Base-by-base conservation (phyloP, 176 grass and related monocot species). In the Otatea glauca region DNA sequence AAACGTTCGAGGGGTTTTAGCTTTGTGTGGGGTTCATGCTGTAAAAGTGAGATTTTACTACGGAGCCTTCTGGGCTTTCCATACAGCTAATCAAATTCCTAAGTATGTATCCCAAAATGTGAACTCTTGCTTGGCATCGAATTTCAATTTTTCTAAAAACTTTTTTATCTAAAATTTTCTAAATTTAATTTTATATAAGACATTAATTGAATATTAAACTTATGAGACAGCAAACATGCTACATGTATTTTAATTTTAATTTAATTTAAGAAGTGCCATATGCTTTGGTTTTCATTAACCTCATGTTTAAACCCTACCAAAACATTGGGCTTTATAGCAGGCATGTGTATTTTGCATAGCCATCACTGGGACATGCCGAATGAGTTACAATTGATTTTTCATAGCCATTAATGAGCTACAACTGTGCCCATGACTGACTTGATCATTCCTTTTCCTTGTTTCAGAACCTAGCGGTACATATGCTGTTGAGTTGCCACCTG, bases 401-500 rank as follows among this genome's bases (percentile, higher is more conserved):
- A 53, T 53, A 7, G 17, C 20, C 9, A 14, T 44, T 44, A 44
- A 24, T n/a, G 39, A 70, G 5, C 10, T 60, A 34, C 23, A 59
- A 16, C 17, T 71, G 23, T 0, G 7, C 39, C 21, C 25, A 68
- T 43, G 16, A 64, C 63, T 91, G 17, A 80, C 56, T 77, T 24
- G 7, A 64, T 65, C 78, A 70, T 71, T 23, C 15, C 83, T 62
- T 81, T 88, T 66, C 45, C 56, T 89, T 69, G 39, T 81, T 84
- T 61, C 83, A 89, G 85, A 84, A 81, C 24, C n/a, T 35, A 35
- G 45, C 17, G 16, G 10, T 27, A 39, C 2, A 3, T 23, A 49
- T 64, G 5, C 6, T 54, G 60, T 97, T 79, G 79, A 97, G 72
- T 88, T 97, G 81, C 92, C 92, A 10, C 92, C 94, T 16, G 94